These are phyloP conservation scores for Leccinum imitatum DNA, from an alignment of 768 basidiomycete genomes.

Conservation along the genomic window DNA sequence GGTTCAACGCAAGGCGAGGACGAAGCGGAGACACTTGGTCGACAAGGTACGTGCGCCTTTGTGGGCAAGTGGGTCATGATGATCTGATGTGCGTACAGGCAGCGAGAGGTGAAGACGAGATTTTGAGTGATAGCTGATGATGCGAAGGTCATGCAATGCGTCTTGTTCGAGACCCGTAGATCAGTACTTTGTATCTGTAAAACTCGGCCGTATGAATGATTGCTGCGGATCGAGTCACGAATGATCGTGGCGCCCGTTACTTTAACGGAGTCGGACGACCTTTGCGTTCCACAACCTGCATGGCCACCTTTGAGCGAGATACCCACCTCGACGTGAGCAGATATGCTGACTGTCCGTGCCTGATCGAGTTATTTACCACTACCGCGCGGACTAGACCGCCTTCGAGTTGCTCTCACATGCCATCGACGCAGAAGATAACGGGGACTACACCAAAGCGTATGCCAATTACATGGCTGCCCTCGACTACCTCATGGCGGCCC, in stretches of 20 bases:
- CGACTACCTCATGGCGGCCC: constrained; percentile 96
- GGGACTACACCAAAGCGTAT: constrained; percentile 90
- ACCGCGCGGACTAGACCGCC: constrained; percentile 44
- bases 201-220: no score
- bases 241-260: neutral
- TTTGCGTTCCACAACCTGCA: neutral
- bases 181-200: no score
- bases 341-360: neutral
- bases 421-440: constrained; percentile 85
- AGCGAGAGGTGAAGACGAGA: constrained; percentile 53
- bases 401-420: constrained; percentile 88
- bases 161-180: neutral
- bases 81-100: constrained; percentile 1
- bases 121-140: constrained; percentile 48
- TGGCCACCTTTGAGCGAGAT: neutral
- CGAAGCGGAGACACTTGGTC: constrained; percentile 64
- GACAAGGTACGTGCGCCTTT: constrained; percentile 58
- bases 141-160: neutral
- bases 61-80: neutral
- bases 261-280: no score
- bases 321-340: neutral
- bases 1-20: constrained; percentile 77
- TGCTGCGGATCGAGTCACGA: neutral
- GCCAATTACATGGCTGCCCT: constrained; percentile 90
- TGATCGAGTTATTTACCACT: neutral